These are phyloP conservation scores for Cryphonectria radicalis DNA, from an alignment of 2,329 filamentous ascomycete species.

Conservation along the genomic window DNA sequence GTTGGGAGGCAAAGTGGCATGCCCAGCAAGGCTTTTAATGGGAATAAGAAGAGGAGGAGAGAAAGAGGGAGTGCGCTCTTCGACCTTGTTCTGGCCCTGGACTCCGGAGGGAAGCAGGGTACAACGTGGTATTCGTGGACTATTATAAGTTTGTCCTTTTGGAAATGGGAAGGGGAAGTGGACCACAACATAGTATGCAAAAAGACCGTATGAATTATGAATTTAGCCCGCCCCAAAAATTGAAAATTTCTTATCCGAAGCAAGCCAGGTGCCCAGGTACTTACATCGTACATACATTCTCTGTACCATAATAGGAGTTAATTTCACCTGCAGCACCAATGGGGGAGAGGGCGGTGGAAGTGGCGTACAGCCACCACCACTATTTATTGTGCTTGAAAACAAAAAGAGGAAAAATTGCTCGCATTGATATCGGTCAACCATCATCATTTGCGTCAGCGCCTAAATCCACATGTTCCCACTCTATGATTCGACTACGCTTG, in stretches of 20 bases:
- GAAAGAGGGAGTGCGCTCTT: not conserved
- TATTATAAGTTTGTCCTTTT: not conserved
- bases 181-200: not conserved
- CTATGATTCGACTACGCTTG: not conserved
- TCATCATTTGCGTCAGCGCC: not conserved
- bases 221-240: not conserved
- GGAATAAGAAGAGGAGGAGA: not conserved
- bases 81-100: not conserved
- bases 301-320: not conserved
- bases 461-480: not conserved
- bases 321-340: not conserved
- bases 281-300: not conserved
- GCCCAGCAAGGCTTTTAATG: slow-evolving; percentile 32
- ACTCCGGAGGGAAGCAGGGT: not conserved
- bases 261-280: too few species aligned
- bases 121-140: not conserved
- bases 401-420: not conserved
- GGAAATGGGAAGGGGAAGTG: not conserved
- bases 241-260: not conserved
- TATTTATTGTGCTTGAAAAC: not conserved
- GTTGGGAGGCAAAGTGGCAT: slow-evolving; percentile 76
- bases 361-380: not conserved
- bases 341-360: too few species aligned
- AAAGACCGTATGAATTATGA: not conserved
- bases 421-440: not conserved